Percentiles rank a stretch among this genome's conserved stretches.
Conservation (phyloP, 371 early-diverging fungal genomes). For the Umbelopsis sp. region DNA sequence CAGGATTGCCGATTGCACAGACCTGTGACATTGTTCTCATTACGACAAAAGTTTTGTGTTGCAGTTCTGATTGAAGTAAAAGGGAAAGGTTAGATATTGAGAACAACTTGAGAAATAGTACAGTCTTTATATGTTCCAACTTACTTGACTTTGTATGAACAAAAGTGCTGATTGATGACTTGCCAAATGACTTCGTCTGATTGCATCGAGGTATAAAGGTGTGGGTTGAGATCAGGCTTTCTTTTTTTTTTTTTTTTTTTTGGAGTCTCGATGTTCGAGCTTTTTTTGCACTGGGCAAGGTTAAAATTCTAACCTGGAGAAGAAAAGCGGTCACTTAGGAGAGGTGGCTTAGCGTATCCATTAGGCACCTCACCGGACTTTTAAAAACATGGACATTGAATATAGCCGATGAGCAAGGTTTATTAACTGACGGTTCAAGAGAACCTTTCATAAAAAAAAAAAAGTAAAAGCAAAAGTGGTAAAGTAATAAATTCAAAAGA, state of each 20-base stretch:
- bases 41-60: slow-evolving; percentile 93
- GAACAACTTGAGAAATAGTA: background rate
- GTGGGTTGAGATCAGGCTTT: background rate
- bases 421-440: too few relatives aligned
- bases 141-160: slow-evolving; percentile 96
- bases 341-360: too few relatives aligned
- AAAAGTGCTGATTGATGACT: slow-evolving; percentile 91
- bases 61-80: slow-evolving; percentile 62
- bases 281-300: background rate
- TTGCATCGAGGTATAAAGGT: slow-evolving; percentile 33
- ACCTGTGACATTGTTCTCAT: slow-evolving; percentile 98
- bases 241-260: slow-evolving; percentile 8
- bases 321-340: background rate
- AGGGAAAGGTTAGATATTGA: background rate
- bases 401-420: too few relatives aligned
- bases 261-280: background rate
- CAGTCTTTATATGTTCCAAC: slow-evolving; percentile 21
- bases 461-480: too few relatives aligned
- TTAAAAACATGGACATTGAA: too few relatives aligned
- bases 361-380: background rate
- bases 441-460: too few relatives aligned
- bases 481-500: too few relatives aligned
- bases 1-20: slow-evolving; percentile 97
- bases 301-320: background rate
- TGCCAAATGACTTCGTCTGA: slow-evolving; percentile 88